Evolutionary conservation across 371 early-diverging fungal genomes (phyloP), one percentile per base, ranked within the genome.

Genomic region (Umbelopsis sp.): DNA sequence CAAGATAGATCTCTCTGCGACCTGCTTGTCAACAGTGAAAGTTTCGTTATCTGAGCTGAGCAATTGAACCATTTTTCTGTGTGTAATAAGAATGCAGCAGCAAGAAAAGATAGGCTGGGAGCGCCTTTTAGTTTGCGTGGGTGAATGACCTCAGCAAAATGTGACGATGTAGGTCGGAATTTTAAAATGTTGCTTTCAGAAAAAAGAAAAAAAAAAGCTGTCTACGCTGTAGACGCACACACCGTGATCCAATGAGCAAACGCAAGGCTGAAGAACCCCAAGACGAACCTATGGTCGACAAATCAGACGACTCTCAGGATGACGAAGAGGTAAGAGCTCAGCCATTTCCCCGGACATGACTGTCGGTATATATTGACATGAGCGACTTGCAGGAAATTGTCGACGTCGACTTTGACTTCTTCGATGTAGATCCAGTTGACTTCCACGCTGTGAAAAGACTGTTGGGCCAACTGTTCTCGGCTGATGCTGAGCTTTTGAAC

Each of bases 331-430:
- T 4, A 57, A 57, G 29, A 18, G 1, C 18, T 57, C 18, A 11
- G 8, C 4, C 25, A 57, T 57, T 35, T 29, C 35, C 12, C 3
- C 12, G 22, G 25, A 12, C 14, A 35, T 14, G 20, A 41, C 45
- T 20, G 7, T 41, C 41, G 32, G 71, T 12, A 44, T 32, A 18
- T 51, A 51, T 25, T 29, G 22, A 25, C 22, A 25, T 24, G 52
- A 48, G 22, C 44, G 20, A 38, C 22, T 22, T 66, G 32, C 66
- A 89, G 89, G 93, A 94, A 51, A 87, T 91, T 46, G 89, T 98
- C 35, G 88, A 97, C 68, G 95, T 98, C 14, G 96, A 97, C 70
- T 97, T 98, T 75, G 98, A 97, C 73, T 99, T 98, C 75, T 95
- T 91, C 80, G 94, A 94, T 66, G 93, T 94, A 20, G 87, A 91